Evolutionary conservation across 1,284 basidiomycete species (phyloP), one percentile per base, ranked within the genome.

Genomic region (Kalmanozyma brasiliensis): DNA sequence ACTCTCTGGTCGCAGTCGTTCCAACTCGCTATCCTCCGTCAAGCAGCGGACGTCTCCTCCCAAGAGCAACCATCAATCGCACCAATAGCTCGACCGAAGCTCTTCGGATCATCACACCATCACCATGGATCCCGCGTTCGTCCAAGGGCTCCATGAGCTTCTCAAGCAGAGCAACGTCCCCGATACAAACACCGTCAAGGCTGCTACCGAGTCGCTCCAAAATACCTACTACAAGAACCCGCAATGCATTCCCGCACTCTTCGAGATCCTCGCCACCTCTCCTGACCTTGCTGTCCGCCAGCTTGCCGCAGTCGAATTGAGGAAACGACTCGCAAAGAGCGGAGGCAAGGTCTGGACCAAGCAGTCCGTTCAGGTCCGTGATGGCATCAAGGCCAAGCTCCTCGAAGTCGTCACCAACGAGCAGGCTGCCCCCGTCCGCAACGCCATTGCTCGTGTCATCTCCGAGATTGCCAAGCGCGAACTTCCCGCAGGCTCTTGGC

Each of bases 231-330:
- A 93, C 88, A 94, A 93, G 85, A 89, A 90, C 81, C 87, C 93
- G 16, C 85, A 87, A 84, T 96, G 93, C 81, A 93, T 99, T 64
- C 89, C 94, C 47, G 93, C 92, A 24, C 88, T 99, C 34, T 92
- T 93, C 66, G 90, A 89, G 80, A 92, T 98, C 80, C 87, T 94
- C 52, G 90, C 91, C 30, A 91, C 88, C 78, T 91, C 91, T 26
- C 90, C 90, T 17, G 91, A 94, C 83, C 83, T 76, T n/a, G 70
- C 68, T 17, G 89, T 97, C 63, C 92, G 95, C 53, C 96, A 99
- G 88, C 88, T 99, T 20, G 92, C 94, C 46, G 93, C 94, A n/a
- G 94, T 98, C 58, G 96, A 99, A 85, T 86, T 98, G 79, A 87
- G 96, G 74, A 99, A 99, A 86, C 90, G 95, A 64, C 87, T 98